These are phyloP conservation scores for Brassica rapa DNA, from an alignment of 345 rosid species.

Conservation along the genomic window DNA sequence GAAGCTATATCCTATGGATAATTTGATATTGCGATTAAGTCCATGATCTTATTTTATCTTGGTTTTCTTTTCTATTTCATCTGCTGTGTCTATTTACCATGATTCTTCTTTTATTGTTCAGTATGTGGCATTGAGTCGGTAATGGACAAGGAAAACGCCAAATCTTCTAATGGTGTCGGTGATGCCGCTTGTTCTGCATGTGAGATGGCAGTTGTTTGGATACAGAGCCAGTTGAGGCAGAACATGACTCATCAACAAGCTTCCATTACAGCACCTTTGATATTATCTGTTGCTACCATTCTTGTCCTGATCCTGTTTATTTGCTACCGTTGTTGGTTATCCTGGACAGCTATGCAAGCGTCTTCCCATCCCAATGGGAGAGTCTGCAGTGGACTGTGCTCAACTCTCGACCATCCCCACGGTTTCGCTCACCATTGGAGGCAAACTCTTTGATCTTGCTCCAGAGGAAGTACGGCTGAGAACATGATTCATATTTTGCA, in stretches of 20 bases:
- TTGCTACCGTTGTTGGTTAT: background rate
- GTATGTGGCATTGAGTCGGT: slow-evolving; percentile 75
- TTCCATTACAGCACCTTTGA: background rate
- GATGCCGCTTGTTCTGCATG: slow-evolving; percentile 56
- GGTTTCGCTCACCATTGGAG: slow-evolving; percentile 46
- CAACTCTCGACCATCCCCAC: background rate
- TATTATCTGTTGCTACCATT: background rate
- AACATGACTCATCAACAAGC: slow-evolving; percentile 55
- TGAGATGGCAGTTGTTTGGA: slow-evolving; percentile 58
- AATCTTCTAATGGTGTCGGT: slow-evolving; percentile 40
- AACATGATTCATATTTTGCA: background rate
- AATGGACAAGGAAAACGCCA: slow-evolving; percentile 51
- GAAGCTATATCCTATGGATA: background rate
- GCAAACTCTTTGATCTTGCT: slow-evolving; percentile 60
- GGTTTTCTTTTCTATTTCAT: slow-evolving; percentile 1
- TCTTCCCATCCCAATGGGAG: slow-evolving; percentile 50
- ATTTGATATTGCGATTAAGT: background rate
- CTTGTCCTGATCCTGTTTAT: slow-evolving; percentile 8
- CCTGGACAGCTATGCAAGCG: slow-evolving; percentile 71
- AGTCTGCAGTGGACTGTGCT: background rate
- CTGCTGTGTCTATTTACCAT: background rate
- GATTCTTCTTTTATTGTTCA: slow-evolving; percentile 21
- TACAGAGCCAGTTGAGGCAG: slow-evolving; percentile 71
- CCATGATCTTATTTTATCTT: background rate
- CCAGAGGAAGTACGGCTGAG: slow-evolving; percentile 59